These are phyloP conservation scores for Gymnopus androsaceus DNA, from an alignment of 1,284 basidiomycete species.

Conservation along the genomic window DNA sequence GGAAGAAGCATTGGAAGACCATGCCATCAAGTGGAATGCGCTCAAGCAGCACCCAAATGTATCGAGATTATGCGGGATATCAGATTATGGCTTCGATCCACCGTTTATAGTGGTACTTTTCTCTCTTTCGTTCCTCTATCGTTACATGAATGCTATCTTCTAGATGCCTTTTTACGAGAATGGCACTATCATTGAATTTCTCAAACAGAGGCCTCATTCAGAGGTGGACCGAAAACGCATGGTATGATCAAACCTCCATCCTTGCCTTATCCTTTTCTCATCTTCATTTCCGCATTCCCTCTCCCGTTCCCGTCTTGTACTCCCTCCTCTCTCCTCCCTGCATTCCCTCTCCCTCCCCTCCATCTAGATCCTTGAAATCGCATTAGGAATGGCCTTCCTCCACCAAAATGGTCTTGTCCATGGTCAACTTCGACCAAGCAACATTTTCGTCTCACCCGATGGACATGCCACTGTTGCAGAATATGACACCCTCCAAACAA, in stretches of 20 bases:
- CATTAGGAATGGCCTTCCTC: slow-evolving; percentile 28
- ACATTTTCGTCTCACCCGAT: slow-evolving; percentile 12
- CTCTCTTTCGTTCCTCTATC: no score
- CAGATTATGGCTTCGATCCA: slow-evolving; percentile 23
- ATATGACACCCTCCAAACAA: slow-evolving; percentile 24
- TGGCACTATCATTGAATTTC: slow-evolving; percentile 23
- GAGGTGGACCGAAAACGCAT: slow-evolving; percentile 21
- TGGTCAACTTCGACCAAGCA: slow-evolving; percentile 6
- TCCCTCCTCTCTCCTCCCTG: no score
- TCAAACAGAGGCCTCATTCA: slow-evolving; percentile 20
- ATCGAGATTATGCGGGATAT: slow-evolving; percentile 25
- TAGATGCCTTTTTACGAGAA: slow-evolving; percentile 22
- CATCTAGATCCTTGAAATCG: slow-evolving; percentile 18
- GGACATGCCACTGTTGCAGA: slow-evolving; percentile 25
- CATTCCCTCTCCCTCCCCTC: background rate
- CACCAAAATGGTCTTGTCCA: slow-evolving; percentile 18
- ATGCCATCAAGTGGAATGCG: slow-evolving; percentile 23
- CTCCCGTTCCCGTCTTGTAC: no score
- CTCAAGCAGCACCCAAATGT: slow-evolving; percentile 26
- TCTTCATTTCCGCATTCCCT: slow-evolving; percentile 9
- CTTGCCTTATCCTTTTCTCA: no score
- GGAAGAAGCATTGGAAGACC: slow-evolving; percentile 20
- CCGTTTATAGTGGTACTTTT: slow-evolving; percentile 24
- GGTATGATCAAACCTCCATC: no score
- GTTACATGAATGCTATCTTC: no score